phyloP scores from a whole-genome alignment of 257 asterid genomes.

The Plantago elongata region DNA sequence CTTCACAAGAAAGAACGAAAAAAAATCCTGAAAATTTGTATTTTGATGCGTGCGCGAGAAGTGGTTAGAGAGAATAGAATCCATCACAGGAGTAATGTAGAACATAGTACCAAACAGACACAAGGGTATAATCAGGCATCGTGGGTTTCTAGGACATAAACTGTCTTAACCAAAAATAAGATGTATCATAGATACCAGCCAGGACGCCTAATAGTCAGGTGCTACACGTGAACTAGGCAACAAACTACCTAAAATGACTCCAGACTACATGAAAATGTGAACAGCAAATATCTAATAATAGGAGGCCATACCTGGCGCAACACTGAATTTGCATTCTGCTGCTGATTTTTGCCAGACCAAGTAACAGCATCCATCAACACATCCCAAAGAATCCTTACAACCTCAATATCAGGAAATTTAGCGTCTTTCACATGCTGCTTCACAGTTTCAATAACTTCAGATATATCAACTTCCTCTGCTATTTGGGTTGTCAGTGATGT shows the following conservation, averaged over 20 bases:
- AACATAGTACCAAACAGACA: no score
- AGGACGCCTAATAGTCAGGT: no score
- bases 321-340: slow-evolving; percentile 86
- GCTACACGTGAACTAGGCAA: no score
- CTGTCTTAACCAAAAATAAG: no score
- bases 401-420: slow-evolving; percentile 80
- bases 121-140: no score
- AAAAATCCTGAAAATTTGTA: no score
- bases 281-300: not conserved
- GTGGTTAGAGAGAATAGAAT: no score
- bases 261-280: not conserved
- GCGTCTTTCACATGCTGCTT: slow-evolving; percentile 91
- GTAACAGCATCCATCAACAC: slow-evolving; percentile 97
- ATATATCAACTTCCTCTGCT: slow-evolving; percentile 68
- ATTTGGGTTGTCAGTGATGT: slow-evolving; percentile 74
- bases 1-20: no score
- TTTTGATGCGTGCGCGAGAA: no score
- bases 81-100: no score
- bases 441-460: slow-evolving; percentile 91
- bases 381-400: slow-evolving; percentile 88
- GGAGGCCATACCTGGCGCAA: slow-evolving; percentile 70
- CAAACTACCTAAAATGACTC: not conserved
- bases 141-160: no score
- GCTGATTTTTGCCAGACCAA: slow-evolving; percentile 98
- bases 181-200: no score